phyloP scores from a whole-genome alignment of 306 rosid genomes.

The Coriaria nepalensis region DNA sequence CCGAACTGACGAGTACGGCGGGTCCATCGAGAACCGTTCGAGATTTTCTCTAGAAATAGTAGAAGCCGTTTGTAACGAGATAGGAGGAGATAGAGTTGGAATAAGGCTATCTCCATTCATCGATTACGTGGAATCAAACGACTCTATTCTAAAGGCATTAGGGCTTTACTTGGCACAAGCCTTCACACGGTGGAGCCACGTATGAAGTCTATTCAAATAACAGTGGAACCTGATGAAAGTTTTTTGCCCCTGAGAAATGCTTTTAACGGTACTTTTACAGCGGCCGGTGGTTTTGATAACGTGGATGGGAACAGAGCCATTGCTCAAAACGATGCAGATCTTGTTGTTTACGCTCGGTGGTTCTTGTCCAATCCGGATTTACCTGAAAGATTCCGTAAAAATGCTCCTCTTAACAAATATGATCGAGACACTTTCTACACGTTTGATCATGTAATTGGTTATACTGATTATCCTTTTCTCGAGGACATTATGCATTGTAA shows the following conservation, averaged over 20 bases:
- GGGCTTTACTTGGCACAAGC: conserved; percentile 31
- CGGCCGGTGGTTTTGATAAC: conserved; percentile 28
- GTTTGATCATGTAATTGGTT: no score
- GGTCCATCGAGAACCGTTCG: conserved; percentile 39
- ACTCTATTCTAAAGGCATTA: conserved; percentile 31
- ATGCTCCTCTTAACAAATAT: not conserved
- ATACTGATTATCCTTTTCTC: no score
- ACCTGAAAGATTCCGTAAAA: not conserved
- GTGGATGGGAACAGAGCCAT: conserved; percentile 29
- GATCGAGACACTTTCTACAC: no score
- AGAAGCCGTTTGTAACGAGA: conserved; percentile 26
- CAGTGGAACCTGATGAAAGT: conserved; percentile 11
- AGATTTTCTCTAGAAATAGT: conserved; percentile 30
- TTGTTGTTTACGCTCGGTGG: conserved; percentile 10
- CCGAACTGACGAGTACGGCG: conserved; percentile 40
- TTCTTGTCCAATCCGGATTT: conserved; percentile 11
- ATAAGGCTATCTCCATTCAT: conserved; percentile 35
- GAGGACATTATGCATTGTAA: no score
- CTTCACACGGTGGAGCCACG: conserved; percentile 45
- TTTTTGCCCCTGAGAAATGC: conserved; percentile 36
- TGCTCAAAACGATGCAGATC: conserved; percentile 24
- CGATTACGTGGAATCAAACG: conserved; percentile 17
- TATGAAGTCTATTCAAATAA: conserved; percentile 10
- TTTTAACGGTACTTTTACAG: conserved; percentile 27
- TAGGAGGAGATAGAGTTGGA: conserved; percentile 37